Evolutionary conservation across 441 rosid genomes (phyloP).

Genomic region (Erodium moschatum): DNA sequence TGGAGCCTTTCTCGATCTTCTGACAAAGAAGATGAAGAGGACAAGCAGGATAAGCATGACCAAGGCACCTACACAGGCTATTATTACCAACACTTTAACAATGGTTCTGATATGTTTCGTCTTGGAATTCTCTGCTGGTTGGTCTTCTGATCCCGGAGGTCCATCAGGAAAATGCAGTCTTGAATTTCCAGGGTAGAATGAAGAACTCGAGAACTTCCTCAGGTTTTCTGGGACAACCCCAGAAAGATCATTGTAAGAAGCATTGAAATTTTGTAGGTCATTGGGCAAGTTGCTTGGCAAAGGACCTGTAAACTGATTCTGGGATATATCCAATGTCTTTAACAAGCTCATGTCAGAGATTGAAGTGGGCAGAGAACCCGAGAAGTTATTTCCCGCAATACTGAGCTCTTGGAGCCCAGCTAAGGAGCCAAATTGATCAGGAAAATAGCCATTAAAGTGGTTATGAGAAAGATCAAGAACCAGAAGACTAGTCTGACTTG

Average conservation of each 20-base stretch:
- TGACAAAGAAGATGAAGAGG: slow-evolving; percentile 51
- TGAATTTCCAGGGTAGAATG: slow-evolving; percentile 73
- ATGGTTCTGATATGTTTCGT: slow-evolving; percentile 43
- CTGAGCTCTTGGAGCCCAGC: slow-evolving; percentile 58
- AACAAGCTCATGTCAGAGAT: slow-evolving; percentile 57
- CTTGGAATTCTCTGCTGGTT: slow-evolving; percentile 35
- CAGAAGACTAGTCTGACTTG: slow-evolving; percentile 42
- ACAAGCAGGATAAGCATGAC: slow-evolving; percentile 70
- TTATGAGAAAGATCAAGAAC: slow-evolving; percentile 79
- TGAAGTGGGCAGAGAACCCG: slow-evolving; percentile 79
- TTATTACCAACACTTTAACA: slow-evolving; percentile 57
- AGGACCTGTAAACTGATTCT: slow-evolving; percentile 69
- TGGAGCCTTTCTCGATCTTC: slow-evolving; percentile 44
- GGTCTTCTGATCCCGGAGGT: slow-evolving; percentile 39
- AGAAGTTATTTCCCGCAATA: slow-evolving; percentile 71
- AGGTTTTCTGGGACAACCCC: slow-evolving; percentile 82
- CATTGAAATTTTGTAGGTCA: slow-evolving; percentile 58
- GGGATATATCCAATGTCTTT: slow-evolving; percentile 61
- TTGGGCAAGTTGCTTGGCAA: slow-evolving; percentile 62
- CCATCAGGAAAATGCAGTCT: slow-evolving; percentile 53
- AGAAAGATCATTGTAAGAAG: slow-evolving; percentile 73
- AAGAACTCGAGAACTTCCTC: slow-evolving; percentile 59
- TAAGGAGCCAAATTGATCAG: slow-evolving; percentile 53
- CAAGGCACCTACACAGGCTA: slow-evolving; percentile 62
- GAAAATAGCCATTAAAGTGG: slow-evolving; percentile 57